Evolutionary conservation across 352 stramenopile species (phyloP).

Genomic region (Pythium chondricola): DNA sequence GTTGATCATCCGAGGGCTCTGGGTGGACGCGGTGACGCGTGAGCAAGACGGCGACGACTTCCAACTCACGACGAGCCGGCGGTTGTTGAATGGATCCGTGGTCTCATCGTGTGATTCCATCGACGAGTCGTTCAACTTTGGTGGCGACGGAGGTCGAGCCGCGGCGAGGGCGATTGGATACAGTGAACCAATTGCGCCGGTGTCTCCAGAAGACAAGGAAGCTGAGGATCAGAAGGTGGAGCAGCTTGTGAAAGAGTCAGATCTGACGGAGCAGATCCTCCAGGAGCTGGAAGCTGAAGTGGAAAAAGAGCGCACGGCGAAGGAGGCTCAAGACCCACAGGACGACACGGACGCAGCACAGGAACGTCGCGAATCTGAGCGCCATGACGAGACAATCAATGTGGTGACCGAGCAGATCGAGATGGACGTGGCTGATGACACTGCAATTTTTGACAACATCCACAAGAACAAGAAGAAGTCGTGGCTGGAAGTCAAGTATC

Average conservation of each 20-base stretch:
- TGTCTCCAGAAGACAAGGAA: neutral
- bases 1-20: conserved; percentile 72
- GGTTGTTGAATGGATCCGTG: conserved; percentile 36
- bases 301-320: conserved; percentile 3
- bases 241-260: neutral
- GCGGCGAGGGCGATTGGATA: neutral
- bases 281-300: conserved; percentile 22
- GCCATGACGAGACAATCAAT: conserved; percentile 6
- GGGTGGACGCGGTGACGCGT: conserved; percentile 29
- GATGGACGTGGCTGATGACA: conserved; percentile 44
- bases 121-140: conserved; percentile 55
- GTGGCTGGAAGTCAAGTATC: conserved; percentile 47
- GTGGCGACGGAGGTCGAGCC: neutral
- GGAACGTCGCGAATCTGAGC: neutral
- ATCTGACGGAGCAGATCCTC: conserved; percentile 18
- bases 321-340: neutral
- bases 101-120: conserved; percentile 71
- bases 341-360: conserved; percentile 4
- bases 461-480: conserved; percentile 31
- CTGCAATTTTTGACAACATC: conserved; percentile 24
- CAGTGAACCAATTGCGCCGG: neutral
- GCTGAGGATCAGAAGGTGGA: neutral
- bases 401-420: conserved; percentile 57
- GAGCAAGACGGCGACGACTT: conserved; percentile 9
- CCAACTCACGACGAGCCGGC: conserved; percentile 19